A percentile compares a stretch with the other conserved stretches of the same genome.
Conservation (phyloP, 495 filamentous ascomycete genomes). For the Penicillium cataractarum region DNA sequence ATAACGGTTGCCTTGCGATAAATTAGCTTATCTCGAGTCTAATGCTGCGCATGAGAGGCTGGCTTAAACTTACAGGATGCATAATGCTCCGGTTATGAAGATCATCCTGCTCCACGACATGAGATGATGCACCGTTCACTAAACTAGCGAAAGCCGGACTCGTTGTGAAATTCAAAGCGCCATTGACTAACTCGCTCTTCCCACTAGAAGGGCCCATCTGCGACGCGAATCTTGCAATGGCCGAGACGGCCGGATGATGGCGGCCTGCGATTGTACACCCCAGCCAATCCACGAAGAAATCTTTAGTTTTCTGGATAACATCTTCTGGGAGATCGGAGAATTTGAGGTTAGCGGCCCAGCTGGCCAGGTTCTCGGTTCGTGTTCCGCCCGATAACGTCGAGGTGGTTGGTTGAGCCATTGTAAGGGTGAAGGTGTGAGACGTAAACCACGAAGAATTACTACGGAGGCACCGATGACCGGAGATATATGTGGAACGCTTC, state of each 20-base stretch:
- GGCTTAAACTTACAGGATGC: constrained; percentile 34
- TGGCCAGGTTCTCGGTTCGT: constrained; percentile 30
- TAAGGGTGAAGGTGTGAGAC: not conserved
- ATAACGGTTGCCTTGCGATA: constrained; percentile 37
- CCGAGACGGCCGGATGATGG: constrained; percentile 35
- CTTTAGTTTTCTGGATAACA: constrained; percentile 40
- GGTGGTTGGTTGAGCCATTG: constrained; percentile 11
- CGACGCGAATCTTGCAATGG: constrained; percentile 31
- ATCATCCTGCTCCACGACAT: constrained; percentile 46
- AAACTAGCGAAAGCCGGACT: constrained; percentile 41
- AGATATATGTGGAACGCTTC: not conserved
- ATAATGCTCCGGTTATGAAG: constrained; percentile 44
- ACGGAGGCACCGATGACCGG: not conserved
- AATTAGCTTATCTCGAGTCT: not conserved
- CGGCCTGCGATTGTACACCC: constrained; percentile 43
- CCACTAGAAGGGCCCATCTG: constrained; percentile 39
- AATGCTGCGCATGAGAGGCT: not conserved
- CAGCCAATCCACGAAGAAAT: constrained; percentile 39
- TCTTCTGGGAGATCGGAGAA: constrained; percentile 34
- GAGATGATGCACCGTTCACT: constrained; percentile 39
- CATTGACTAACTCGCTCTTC: constrained; percentile 38
- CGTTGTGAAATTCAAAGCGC: constrained; percentile 23
- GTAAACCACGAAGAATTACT: not conserved
- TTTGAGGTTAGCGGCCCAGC: constrained; percentile 30
- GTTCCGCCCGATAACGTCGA: constrained; percentile 8